phyloP scores from a whole-genome alignment of 306 rosid species.

The Dryas alaskensis region DNA sequence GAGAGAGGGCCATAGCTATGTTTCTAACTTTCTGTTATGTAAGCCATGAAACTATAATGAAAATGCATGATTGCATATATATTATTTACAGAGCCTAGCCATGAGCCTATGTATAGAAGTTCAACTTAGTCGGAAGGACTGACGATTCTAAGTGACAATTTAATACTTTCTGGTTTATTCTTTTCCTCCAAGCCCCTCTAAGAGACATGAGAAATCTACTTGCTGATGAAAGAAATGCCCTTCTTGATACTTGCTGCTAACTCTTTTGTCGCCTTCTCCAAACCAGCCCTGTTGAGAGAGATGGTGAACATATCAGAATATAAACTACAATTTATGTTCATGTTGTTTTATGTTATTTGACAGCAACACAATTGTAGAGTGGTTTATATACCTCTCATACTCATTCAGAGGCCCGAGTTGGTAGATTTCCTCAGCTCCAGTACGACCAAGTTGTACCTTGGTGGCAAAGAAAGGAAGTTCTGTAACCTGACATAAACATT shows the following conservation, averaged over 20 bases:
- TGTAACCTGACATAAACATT: slow-evolving; percentile 52
- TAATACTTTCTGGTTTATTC: not conserved
- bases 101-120: no score
- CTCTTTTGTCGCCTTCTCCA: slow-evolving; percentile 71
- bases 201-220: not conserved
- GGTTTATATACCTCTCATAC: slow-evolving; percentile 65
- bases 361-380: not conserved
- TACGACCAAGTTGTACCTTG: slow-evolving; percentile 81
- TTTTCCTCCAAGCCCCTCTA: slow-evolving; percentile 6
- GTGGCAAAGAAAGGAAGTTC: slow-evolving; percentile 85
- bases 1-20: not conserved
- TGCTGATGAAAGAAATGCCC: slow-evolving; percentile 58
- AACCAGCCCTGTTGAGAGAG: slow-evolving; percentile 44
- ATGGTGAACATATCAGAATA: no score
- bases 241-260: slow-evolving; percentile 61
- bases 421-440: slow-evolving; percentile 67
- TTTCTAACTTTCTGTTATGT: not conserved
- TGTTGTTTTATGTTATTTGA: not conserved
- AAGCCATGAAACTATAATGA: not conserved
- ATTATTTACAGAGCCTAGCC: not conserved
- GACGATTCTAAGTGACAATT: not conserved
- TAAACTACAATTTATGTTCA: no score
- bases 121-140: not conserved
- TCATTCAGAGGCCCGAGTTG: slow-evolving; percentile 78
- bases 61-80: not conserved